Conservation (phyloP, 2,329 filamentous ascomycete species). For the Pseudogymnoascus sp. region DNA sequence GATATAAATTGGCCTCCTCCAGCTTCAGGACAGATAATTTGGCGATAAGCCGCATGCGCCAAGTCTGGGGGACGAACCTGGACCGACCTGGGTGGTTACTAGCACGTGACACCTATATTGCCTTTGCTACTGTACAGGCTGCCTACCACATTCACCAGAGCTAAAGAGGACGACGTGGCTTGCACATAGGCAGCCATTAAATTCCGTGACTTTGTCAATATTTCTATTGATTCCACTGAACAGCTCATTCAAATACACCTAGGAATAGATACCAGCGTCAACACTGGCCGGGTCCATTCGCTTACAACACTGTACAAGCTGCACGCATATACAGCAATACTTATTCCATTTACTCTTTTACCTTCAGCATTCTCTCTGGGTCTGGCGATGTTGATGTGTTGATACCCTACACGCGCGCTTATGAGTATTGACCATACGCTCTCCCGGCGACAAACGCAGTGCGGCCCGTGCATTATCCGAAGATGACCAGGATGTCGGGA, state of each 20-base stretch:
- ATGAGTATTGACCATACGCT: neutral
- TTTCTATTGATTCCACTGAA: neutral
- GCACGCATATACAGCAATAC: neutral
- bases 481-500: neutral
- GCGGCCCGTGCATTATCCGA: constrained; percentile 1
- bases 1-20: neutral
- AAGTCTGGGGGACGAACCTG: neutral
- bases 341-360: neutral
- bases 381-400: neutral
- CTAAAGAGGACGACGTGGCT: neutral
- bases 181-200: neutral
- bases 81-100: constrained; percentile 8
- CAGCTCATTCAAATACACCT: neutral
- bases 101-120: neutral
- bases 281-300: no score
- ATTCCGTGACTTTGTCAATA: neutral
- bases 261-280: neutral
- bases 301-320: neutral
- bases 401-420: constrained; percentile 4
- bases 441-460: neutral
- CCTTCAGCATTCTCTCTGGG: neutral
- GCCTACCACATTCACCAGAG: neutral
- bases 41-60: neutral
- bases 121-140: neutral
- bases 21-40: constrained; percentile 10